Evolutionary conservation across 139 green algal genomes (phyloP), one percentile per base, ranked within the genome.

Genomic region (Chlorella ohadii): DNA sequence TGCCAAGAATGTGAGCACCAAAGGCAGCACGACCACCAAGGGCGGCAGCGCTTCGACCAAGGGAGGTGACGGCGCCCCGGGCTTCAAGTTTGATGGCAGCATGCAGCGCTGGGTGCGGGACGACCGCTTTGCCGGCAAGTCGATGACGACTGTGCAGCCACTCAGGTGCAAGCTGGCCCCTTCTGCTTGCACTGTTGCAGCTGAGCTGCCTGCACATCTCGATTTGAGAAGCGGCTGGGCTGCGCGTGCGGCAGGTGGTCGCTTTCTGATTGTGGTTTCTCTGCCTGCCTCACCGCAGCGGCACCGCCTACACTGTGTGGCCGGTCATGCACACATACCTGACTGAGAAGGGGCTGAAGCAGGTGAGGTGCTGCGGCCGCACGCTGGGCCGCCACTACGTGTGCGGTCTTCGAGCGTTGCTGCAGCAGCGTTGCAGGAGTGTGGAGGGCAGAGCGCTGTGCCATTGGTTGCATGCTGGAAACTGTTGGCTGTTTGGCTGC

Each of bases 241-340:
- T n/a, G n/a, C n/a, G n/a, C n/a, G n/a, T n/a, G n/a, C n/a, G n/a
- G n/a, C n/a, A n/a, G n/a, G n/a, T n/a, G n/a, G n/a, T n/a, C n/a
- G n/a, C n/a, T n/a, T n/a, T n/a, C n/a, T n/a, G n/a, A n/a, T n/a
- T n/a, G n/a, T n/a, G n/a, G n/a, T n/a, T n/a, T n/a, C n/a, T n/a
- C n/a, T 15, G 7, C 31, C 33, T 44, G 31, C 65, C 34, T 44
- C 44, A 0, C 39, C 59, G 70, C 38, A 47, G 27, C 20, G 38
- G 70, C 70, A 38, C 36, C 44, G 27, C 84, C 0, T 94, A 93
- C 83, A 88, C 85, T 25, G 89, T 92, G 31, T 90, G 86, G 86
- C 86, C 86, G 3, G 66, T 90, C 1, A 90, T 90, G 86, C 44
- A 61, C 36, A 80, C 71, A 15, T 85, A 85, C 39, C 67, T 90